Percentiles rank a stretch among this genome's conserved stretches.
Evolutionary conservation across 441 rosid genomes (phyloP).

Genomic region (Eutrema salsugineum): DNA sequence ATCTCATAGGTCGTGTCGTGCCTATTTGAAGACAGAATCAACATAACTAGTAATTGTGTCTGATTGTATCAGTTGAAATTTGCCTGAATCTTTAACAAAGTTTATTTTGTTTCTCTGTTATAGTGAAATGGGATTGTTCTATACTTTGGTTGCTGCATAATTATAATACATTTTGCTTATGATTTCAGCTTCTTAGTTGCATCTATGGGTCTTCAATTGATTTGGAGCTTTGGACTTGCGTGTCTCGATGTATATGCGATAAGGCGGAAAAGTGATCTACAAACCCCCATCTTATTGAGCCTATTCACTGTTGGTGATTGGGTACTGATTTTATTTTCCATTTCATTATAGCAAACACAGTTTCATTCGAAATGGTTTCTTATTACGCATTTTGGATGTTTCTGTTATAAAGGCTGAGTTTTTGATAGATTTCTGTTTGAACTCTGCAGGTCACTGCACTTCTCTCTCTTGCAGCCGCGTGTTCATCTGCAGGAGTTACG

Average conservation of each 20-base stretch:
- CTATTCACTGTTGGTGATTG: conserved; percentile 35
- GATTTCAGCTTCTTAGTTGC: conserved; percentile 33
- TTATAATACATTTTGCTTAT: neutral
- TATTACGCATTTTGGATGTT: neutral
- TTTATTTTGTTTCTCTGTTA: neutral
- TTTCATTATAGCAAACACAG: neutral
- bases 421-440: neutral
- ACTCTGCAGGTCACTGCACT: conserved; percentile 31
- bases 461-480: conserved; percentile 32
- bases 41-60: neutral
- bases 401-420: neutral
- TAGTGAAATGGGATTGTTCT: neutral
- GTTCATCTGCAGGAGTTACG: conserved; percentile 34
- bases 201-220: conserved; percentile 32
- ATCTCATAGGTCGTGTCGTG: neutral
- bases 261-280: conserved; percentile 15
- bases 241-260: conserved; percentile 28
- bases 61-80: neutral
- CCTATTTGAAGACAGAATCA: neutral
- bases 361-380: neutral
- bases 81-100: neutral
- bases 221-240: conserved; percentile 38
- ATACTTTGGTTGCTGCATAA: neutral
- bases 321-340: conserved; percentile 11
- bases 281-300: conserved; percentile 29